Base-by-base conservation (phyloP, 192 early-diverging fungal genomes). In the Bifiguratus adelaidae region DNA sequence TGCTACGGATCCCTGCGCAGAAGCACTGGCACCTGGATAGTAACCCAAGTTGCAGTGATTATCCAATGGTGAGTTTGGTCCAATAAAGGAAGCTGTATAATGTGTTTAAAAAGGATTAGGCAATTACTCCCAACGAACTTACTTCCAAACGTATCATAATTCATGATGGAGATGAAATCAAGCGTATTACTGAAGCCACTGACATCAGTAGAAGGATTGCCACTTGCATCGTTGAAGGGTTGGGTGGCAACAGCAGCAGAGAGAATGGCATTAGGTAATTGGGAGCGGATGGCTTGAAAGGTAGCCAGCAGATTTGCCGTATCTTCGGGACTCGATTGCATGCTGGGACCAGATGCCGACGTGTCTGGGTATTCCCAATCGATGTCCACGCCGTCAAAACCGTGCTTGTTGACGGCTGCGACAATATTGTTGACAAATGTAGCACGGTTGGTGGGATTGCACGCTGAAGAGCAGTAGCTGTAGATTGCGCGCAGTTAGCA, bases 321-420 rank as follows among this genome's bases (percentile, higher is more conserved):
- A 30, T 74, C 72, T 15, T 50, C 23, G 1, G 57, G 37, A 23
- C 52, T 36, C 16, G 49, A 51, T 20, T 13, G 32, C 15, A 56
- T 65, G 52, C 61, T 56, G 8, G 61, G 30, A 6, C 47, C 49
- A 40, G 56, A 58, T 36, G 44, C 40, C 26, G 50, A 43, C 9
- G 48, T 41, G 36, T 63, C 56, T 7, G 61, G 61, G 38, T 52
- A 63, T 52, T 63, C 82, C 76, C 76, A 82, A 55, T 85, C 82
- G 9, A 85, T 53, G 48, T 81, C 71, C 7, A 83, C 50, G 7
- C 82, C 82, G 42, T 82, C 77, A 15, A 82, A 33, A 7, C 59
- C 23, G 30, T 68, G 62, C 4, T 60, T 20, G 13, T 56, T 44
- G 2, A 81, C 53, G 42, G 44, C 49, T 12, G 65, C 41, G n/a